phyloP scores from a whole-genome alignment of 192 early-diverging fungal species.

The Irineochytrium annulatum region DNA sequence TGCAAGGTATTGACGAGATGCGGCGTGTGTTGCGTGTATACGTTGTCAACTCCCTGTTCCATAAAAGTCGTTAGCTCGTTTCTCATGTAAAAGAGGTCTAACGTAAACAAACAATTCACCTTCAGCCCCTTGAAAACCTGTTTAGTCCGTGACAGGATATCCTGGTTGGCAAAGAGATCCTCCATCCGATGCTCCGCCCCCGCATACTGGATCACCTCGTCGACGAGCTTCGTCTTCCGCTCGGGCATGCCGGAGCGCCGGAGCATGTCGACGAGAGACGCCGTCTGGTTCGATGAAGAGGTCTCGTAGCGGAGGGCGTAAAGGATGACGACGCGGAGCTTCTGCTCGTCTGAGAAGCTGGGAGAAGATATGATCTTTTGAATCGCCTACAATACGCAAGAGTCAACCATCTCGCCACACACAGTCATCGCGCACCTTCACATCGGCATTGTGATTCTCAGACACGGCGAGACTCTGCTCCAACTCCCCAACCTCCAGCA shows the following conservation, averaged over 20 bases:
- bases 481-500: conserved; percentile 86
- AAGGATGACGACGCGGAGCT: conserved; percentile 74
- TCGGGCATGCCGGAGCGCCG: conserved; percentile 68
- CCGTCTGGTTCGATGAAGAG: conserved; percentile 64
- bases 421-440: conserved; percentile 56
- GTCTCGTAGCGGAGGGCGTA: conserved; percentile 94
- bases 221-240: conserved; percentile 67
- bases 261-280: conserved; percentile 70
- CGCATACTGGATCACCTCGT: conserved; percentile 71
- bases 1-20: conserved; percentile 77
- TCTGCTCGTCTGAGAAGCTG: conserved; percentile 65
- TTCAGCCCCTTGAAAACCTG: conserved; percentile 93
- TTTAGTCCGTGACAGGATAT: conserved; percentile 76
- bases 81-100: neutral
- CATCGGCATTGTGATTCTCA: conserved; percentile 79
- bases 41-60: conserved; percentile 93
- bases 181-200: conserved; percentile 77
- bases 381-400: conserved; percentile 42
- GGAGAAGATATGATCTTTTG: conserved; percentile 66
- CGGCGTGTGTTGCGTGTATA: conserved; percentile 95
- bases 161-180: conserved; percentile 85
- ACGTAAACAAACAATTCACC: conserved; percentile 21
- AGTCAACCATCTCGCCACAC: neutral
- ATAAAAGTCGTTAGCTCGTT: conserved; percentile 7
- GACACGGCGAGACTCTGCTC: conserved; percentile 91